These are phyloP conservation scores for Plectosphaerella cucumerina DNA, from an alignment of 2,329 filamentous ascomycete genomes.

Conservation along the genomic window DNA sequence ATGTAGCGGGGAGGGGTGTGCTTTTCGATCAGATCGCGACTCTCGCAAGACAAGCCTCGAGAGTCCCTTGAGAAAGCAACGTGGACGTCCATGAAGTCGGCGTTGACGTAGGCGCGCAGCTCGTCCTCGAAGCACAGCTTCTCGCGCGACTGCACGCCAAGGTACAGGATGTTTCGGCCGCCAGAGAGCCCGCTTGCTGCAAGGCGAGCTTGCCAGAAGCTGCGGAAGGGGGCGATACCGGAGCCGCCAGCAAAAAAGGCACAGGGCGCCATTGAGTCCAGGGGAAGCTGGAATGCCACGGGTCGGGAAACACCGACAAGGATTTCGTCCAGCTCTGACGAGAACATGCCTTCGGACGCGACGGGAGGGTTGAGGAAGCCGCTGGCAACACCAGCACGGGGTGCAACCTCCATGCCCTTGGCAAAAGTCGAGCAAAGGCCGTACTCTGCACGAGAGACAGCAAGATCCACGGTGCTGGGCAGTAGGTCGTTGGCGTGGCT, in stretches of 20 bases:
- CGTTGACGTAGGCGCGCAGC: constrained; percentile 38
- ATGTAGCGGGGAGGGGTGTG: constrained; percentile 47
- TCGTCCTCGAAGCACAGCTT: constrained; percentile 48
- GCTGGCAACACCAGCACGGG: constrained; percentile 44
- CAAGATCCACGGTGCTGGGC: constrained; percentile 45
- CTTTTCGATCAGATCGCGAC: constrained; percentile 42
- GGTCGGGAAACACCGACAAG: constrained; percentile 48
- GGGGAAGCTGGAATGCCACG: constrained; percentile 45
- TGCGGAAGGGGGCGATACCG: constrained; percentile 49
- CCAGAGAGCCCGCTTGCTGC: constrained; percentile 26
- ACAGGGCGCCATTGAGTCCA: constrained; percentile 44
- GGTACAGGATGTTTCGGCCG: constrained; percentile 44
- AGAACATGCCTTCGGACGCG: constrained; percentile 29
- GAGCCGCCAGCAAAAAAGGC: constrained; percentile 51
- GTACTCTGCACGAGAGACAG: constrained; percentile 47
- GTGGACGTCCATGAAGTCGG: constrained; percentile 47
- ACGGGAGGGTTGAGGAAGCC: constrained; percentile 48
- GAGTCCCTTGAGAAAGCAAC: constrained; percentile 48
- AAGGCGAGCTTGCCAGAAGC: constrained; percentile 45
- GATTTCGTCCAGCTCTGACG: constrained; percentile 39
- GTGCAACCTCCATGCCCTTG: constrained; percentile 19
- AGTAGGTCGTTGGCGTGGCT: constrained; percentile 45
- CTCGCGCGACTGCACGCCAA: constrained; percentile 48
- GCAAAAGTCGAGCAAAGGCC: constrained; percentile 38
- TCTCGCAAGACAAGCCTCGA: constrained; percentile 41